Evolutionary conservation across 1,139 yeast species (phyloP), one percentile per base, ranked within the genome.

Genomic region (Kurtzmaniella quercitrusa): DNA sequence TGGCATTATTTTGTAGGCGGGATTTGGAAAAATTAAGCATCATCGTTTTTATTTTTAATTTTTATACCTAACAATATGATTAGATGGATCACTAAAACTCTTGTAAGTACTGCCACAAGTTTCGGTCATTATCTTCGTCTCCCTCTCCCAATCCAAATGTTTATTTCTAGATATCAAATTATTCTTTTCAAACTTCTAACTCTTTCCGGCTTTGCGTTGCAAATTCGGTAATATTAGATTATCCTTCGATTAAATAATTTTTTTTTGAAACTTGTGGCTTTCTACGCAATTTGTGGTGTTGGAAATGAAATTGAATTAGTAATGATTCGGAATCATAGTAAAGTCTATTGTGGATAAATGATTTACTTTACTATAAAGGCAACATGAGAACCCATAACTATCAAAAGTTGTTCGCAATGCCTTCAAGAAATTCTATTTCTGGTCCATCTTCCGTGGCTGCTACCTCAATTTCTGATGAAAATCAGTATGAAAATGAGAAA

Each of bases 281-380:
- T 30, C 34, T 30, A 30, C 34, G 34, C 34, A 30, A 30, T 30
- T 16, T 30, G 34, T 30, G 34, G 34, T 14, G 34, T 30, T 30
- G 18, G 34, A 14, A 4, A 30, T 30, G 34, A 30, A 30, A 16
- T 14, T 14, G 34, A 30, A 30, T 26, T 26, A 26, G 30, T 26
- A 26, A 26, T 26, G 4, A 9, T 5, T 4, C 30, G n/a, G 23
- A 26, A 4, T 6, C 5, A 14, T 11, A 14, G 9, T 5, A 9
- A 6, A 26, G 30, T 9, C 30, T 5, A 26, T 26, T 26, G 30
- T 14, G 12, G 4, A 4, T 14, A 3, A 6, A 26, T 26, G 30
- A 14, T 6, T 9, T 9, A 9, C 4, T 26, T 12, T 3, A 14
- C 5, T 26, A 26, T 5, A 26, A 26, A 26, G 30, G 30, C 3